Conservation (phyloP, 2,329 filamentous ascomycete species). For the Hypoxylon sp. region DNA sequence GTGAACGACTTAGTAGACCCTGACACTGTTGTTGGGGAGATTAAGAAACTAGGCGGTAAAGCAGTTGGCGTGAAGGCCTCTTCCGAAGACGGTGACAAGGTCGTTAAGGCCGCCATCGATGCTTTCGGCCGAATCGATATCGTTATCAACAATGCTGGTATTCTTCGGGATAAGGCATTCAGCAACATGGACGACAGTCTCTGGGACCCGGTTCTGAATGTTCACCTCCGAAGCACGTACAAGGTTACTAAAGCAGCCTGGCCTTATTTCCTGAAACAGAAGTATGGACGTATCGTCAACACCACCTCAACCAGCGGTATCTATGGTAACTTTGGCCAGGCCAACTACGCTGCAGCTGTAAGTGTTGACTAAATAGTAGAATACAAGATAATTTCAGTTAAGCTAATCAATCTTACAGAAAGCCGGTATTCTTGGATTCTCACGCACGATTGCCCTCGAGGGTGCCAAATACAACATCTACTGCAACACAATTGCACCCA, state of each 20-base stretch:
- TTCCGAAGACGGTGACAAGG: slow-evolving; percentile 90
- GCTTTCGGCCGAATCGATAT: slow-evolving; percentile 95
- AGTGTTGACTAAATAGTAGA: slow-evolving; percentile 55
- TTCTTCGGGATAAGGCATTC: slow-evolving; percentile 97
- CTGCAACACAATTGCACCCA: slow-evolving; percentile 98
- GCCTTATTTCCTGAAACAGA: slow-evolving; percentile 98
- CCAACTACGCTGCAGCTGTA: slow-evolving; percentile 94
- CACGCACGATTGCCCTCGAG: slow-evolving; percentile 91
- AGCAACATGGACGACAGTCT: slow-evolving; percentile 95
- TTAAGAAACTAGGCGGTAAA: slow-evolving; percentile 89
- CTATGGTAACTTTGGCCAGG: slow-evolving; percentile 99
- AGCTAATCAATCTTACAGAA: slow-evolving; percentile 67
- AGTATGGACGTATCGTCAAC: slow-evolving; percentile 97
- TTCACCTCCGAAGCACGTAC: slow-evolving; percentile 95
- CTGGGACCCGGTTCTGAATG: slow-evolving; percentile 93
- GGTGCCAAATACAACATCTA: slow-evolving; percentile 98
- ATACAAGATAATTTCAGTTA: not conserved
- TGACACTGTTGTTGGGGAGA: slow-evolving; percentile 91
- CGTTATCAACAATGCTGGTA: slow-evolving; percentile 97
- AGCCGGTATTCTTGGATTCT: slow-evolving; percentile 95
- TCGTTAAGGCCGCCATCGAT: slow-evolving; percentile 94
- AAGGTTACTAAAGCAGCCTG: slow-evolving; percentile 97
- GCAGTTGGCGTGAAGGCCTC: slow-evolving; percentile 94
- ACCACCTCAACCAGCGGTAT: slow-evolving; percentile 97
- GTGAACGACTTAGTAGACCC: slow-evolving; percentile 97